Base-by-base conservation (phyloP, 495 filamentous ascomycete genomes). In the Penicillium coffeae region DNA sequence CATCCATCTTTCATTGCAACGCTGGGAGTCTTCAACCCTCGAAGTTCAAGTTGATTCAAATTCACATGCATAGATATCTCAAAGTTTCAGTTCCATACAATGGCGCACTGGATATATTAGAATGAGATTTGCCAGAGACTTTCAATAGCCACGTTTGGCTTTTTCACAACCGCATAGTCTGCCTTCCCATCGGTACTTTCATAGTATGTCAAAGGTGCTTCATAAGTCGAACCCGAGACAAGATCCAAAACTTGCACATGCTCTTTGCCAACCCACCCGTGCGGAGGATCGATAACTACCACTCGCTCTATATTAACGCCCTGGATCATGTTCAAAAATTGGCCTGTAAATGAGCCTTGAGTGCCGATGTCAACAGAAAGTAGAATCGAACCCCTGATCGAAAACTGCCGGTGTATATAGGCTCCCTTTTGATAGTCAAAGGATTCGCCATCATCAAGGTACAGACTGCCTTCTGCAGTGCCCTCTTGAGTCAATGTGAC, bases 361-460 rank as follows among this genome's bases (percentile, higher is more conserved):
- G 58, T 56, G 3, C 74, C 79, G 25, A 65, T 49, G 42, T 72
- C 65, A 45, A 71, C 60, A 21, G 69, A 76, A 4, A 69, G 68
- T 12, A 95, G 74, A 1, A 70, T 74, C 3, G 76, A 73, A 4
- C 64, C 76, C 40, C 64, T 75, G 75, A 76, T 85, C 22, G 59
- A 55, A 73, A 97, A 97, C 30, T 69, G 76, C 30, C 90, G 86
- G 68, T 95, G 86, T 49, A 96, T 88, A 64, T 86, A 95, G 22
- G 84, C 88, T 10, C 92, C 93, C 41, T 79, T 71, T 63, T 95
- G 68, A 62, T 88, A 93, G 35, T 95, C 87, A 50, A 88, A 97
- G 0, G 86, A 87, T 70, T 96, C 90, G 20, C 93, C 94, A 55
- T 98, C 93, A 58, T 97, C 93, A 40, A 94, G 71, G 57, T 97